Percentiles rank a stretch among this genome's conserved stretches.
Conservation (phyloP, 2,329 filamentous ascomycete genomes). For the Beauveria rudraprayagi region DNA sequence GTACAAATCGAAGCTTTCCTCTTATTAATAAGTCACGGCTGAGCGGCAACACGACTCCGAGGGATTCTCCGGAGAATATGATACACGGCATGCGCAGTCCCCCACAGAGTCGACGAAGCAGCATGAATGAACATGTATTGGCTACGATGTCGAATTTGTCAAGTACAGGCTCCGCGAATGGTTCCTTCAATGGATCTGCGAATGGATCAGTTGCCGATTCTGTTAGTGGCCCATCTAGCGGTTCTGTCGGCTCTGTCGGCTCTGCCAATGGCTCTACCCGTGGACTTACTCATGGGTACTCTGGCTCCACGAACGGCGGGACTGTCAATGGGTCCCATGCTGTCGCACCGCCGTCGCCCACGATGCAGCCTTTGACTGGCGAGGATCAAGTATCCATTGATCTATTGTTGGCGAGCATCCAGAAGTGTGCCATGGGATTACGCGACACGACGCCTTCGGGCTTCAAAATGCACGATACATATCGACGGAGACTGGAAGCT, state of each 20-base stretch:
- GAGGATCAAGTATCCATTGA: conserved; percentile 56
- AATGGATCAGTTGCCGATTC: neutral
- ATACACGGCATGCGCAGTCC: conserved; percentile 20
- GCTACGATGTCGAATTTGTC: neutral
- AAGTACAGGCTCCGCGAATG: neutral
- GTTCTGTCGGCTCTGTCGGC: neutral
- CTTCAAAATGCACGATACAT: conserved; percentile 49
- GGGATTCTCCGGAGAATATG: conserved; percentile 41
- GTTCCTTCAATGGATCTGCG: neutral
- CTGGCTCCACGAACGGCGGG: neutral
- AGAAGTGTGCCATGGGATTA: conserved; percentile 51
- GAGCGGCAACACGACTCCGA: conserved; percentile 39
- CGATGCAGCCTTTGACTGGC: conserved; percentile 38
- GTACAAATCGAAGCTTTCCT: conserved; percentile 55
- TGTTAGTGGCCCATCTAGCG: neutral
- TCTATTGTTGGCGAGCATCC: conserved; percentile 50
- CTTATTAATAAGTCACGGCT: conserved; percentile 45
- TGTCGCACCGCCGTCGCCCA: conserved; percentile 24
- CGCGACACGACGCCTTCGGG: conserved; percentile 45
- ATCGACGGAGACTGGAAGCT: conserved; percentile 64
- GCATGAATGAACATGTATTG: conserved; percentile 3
- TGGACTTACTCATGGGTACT: neutral
- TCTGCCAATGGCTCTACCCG: neutral
- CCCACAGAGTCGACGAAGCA: neutral
- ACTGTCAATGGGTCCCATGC: conserved; percentile 25